Evolutionary conservation across 441 rosid species (phyloP).

Genomic region (Francoa sonchifolia): DNA sequence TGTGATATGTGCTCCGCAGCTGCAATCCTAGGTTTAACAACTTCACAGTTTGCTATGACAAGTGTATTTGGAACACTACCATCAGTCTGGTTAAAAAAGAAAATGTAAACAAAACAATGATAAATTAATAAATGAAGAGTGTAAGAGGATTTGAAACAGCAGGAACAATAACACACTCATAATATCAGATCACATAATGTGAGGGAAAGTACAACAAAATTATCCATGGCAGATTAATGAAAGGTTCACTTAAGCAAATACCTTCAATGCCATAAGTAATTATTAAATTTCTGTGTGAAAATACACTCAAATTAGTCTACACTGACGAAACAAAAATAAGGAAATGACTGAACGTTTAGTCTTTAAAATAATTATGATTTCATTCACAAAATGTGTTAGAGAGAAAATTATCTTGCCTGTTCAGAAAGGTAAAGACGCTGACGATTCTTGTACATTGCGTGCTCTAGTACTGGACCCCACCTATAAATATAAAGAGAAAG

Average conservation of each 20-base stretch:
- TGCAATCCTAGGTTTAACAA: conserved; percentile 94
- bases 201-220: neutral
- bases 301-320: too few species aligned
- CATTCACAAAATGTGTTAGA: neutral
- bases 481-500: conserved; percentile 18
- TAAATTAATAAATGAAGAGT: neutral
- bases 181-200: neutral
- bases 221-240: neutral
- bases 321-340: too few species aligned
- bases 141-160: neutral
- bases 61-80: conserved; percentile 96
- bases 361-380: neutral
- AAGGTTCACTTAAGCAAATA: neutral
- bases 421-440: conserved; percentile 98
- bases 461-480: conserved; percentile 98
- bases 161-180: neutral
- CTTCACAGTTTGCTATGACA: conserved; percentile 91
- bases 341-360: too few species aligned
- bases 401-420: conserved; percentile 35
- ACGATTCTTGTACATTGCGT: conserved; percentile 89
- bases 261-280: neutral
- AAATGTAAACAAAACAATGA: conserved; percentile 6
- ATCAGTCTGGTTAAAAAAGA: conserved; percentile 56
- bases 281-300: neutral
- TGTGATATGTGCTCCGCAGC: conserved; percentile 97